phyloP scores from a whole-genome alignment of 805 yeast species.

The Saccharomycopsis babjevae region DNA sequence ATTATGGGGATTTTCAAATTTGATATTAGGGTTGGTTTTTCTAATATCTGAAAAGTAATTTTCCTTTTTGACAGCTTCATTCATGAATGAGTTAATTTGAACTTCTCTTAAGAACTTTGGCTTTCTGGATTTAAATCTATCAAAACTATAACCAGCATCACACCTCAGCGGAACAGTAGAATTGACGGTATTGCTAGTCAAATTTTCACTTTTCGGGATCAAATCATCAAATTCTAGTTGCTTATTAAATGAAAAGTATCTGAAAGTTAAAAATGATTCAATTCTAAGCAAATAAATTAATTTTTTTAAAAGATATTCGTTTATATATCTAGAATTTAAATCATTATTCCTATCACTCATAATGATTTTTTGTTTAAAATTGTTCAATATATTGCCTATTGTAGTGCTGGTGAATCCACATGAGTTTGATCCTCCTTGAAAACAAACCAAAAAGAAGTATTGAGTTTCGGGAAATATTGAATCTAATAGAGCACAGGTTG shows the following conservation, averaged over 20 bases:
- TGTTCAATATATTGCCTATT: conserved; percentile 6
- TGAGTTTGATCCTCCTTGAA: conserved; percentile 9
- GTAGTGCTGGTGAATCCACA: conserved; percentile 6
- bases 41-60: conserved; percentile 6
- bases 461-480: conserved; percentile 13
- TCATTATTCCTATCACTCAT: not conserved
- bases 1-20: not conserved
- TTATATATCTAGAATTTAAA: not conserved
- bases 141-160: not conserved
- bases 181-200: not conserved
- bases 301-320: conserved; percentile 1
- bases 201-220: not conserved
- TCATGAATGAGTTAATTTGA: conserved; percentile 2
- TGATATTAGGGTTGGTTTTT: conserved; percentile 32
- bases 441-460: conserved; percentile 12
- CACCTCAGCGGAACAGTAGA: not conserved
- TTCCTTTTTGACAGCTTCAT: conserved; percentile 2
- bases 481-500: conserved; percentile 9
- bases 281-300: conserved; percentile 10
- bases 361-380: not conserved
- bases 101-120: conserved; percentile 7
- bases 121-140: conserved; percentile 7
- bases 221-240: not conserved
- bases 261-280: conserved; percentile 9
- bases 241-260: conserved; percentile 4